Percentiles rank a stretch among this genome's conserved stretches.
These are phyloP conservation scores for Nematodospora anomalae DNA, from an alignment of 1,139 yeast genomes.

Conservation along the genomic window DNA sequence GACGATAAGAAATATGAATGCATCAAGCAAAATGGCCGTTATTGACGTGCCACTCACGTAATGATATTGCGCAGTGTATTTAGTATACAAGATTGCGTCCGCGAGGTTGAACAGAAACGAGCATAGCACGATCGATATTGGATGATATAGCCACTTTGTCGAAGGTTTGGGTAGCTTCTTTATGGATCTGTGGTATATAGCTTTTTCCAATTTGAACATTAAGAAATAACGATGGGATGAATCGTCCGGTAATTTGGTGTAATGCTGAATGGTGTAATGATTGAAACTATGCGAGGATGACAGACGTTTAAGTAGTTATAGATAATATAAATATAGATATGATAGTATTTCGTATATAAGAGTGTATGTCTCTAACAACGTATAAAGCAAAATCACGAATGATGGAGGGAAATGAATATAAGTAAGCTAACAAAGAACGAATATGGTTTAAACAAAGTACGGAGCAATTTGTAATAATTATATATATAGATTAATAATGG, in stretches of 20 bases:
- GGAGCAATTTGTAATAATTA: too few species aligned
- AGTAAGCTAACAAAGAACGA: too few species aligned
- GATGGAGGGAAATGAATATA: too few species aligned
- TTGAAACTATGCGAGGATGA: too few species aligned
- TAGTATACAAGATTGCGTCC: constrained; percentile 10
- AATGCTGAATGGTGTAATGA: too few species aligned
- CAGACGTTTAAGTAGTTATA: too few species aligned
- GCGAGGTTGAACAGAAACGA: constrained; percentile 13
- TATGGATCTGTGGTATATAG: not conserved
- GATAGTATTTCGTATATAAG: too few species aligned
- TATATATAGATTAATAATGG: too few species aligned
- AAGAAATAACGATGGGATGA: not conserved
- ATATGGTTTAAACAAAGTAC: too few species aligned
- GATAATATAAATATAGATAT: too few species aligned
- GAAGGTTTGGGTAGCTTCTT: constrained; percentile 2
- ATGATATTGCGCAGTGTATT: constrained; percentile 7
- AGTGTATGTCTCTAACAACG: too few species aligned
- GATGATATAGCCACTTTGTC: constrained; percentile 10
- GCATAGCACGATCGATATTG: constrained; percentile 11
- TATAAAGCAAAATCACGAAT: too few species aligned
- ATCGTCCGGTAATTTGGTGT: not conserved
- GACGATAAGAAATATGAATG: constrained; percentile 9
- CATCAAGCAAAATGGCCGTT: constrained; percentile 4
- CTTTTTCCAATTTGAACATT: not conserved
- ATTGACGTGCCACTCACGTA: constrained; percentile 5